phyloP scores from a whole-genome alignment of 2,329 filamentous ascomycete species.

The Elsinoe australis region DNA sequence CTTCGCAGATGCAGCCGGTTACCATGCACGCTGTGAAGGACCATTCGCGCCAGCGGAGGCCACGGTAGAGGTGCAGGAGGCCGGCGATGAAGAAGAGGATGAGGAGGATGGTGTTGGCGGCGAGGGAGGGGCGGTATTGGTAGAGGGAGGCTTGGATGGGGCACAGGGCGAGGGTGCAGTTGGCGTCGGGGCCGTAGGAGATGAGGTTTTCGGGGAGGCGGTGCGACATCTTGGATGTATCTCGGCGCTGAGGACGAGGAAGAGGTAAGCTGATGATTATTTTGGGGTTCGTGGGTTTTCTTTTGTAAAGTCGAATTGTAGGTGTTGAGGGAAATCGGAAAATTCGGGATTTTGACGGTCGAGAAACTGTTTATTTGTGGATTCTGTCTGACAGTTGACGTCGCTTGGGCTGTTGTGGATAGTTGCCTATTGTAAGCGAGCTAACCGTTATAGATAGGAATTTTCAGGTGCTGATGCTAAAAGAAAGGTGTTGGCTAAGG shows the following conservation, averaged over 20 bases:
- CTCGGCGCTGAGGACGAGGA: neutral
- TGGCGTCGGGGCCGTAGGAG: constrained; percentile 14
- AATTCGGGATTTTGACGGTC: too few species aligned
- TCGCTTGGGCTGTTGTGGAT: too few species aligned
- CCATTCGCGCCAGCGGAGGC: constrained; percentile 41
- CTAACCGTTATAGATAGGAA: too few species aligned
- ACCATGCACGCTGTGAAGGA: constrained; percentile 49
- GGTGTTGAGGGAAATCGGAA: too few species aligned
- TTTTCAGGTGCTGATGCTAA: too few species aligned
- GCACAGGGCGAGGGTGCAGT: constrained; percentile 16
- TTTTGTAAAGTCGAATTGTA: too few species aligned
- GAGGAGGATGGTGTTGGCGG: constrained; percentile 47
- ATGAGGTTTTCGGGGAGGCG: constrained; percentile 1
- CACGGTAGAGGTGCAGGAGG: constrained; percentile 37
- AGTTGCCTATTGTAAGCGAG: too few species aligned
- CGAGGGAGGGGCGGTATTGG: constrained; percentile 47
- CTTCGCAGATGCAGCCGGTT: constrained; percentile 48
- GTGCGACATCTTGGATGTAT: neutral
- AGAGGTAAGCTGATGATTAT: too few species aligned
- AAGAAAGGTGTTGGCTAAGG: too few species aligned
- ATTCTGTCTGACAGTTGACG: too few species aligned
- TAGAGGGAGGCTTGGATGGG: constrained; percentile 30
- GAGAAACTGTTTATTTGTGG: too few species aligned
- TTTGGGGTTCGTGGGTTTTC: too few species aligned
- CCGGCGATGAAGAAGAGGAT: constrained; percentile 44